phyloP scores from a whole-genome alignment of 169 alveolate genomes.

The Plasmodium vinckei region DNA sequence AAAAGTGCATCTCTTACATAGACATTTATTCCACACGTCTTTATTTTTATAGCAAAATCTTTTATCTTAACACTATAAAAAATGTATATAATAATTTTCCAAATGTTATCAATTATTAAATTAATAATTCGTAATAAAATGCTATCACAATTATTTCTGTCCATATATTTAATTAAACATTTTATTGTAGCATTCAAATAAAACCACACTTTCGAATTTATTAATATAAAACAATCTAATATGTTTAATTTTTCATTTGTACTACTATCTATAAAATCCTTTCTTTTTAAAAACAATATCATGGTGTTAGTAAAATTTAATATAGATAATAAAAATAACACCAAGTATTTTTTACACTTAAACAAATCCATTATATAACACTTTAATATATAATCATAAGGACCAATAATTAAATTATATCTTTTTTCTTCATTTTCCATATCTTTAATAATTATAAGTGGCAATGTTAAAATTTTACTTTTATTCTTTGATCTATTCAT shows the following conservation, averaged over 20 bases:
- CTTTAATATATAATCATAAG: slow-evolving; percentile 70
- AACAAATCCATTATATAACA: slow-evolving; percentile 48
- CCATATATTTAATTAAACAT: slow-evolving; percentile 33
- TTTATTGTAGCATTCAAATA: slow-evolving; percentile 35
- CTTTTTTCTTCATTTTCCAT: slow-evolving; percentile 42
- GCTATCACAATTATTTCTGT: slow-evolving; percentile 5
- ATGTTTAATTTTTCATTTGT: slow-evolving; percentile 19
- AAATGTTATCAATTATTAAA: slow-evolving; percentile 52
- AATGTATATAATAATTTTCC: slow-evolving; percentile 61
- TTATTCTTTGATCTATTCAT: slow-evolving; percentile 53
- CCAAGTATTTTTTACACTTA: slow-evolving; percentile 25
- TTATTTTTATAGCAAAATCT: slow-evolving; percentile 25
- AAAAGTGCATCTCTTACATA: slow-evolving; percentile 40
- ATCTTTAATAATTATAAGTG: slow-evolving; percentile 44
- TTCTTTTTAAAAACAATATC: slow-evolving; percentile 69
- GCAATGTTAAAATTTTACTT: slow-evolving; percentile 41
- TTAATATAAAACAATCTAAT: slow-evolving; percentile 49
- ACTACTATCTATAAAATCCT: slow-evolving; percentile 17
- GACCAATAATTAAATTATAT: slow-evolving; percentile 37
- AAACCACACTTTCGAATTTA: slow-evolving; percentile 70
- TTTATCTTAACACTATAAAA: slow-evolving; percentile 50
- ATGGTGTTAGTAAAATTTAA: slow-evolving; percentile 42
- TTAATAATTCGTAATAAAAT: slow-evolving; percentile 25
- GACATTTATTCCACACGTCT: slow-evolving; percentile 23
- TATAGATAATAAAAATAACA: slow-evolving; percentile 29